Evolutionary conservation across 179 eudicot species (phyloP).

Genomic region (Pouteria campechiana): DNA sequence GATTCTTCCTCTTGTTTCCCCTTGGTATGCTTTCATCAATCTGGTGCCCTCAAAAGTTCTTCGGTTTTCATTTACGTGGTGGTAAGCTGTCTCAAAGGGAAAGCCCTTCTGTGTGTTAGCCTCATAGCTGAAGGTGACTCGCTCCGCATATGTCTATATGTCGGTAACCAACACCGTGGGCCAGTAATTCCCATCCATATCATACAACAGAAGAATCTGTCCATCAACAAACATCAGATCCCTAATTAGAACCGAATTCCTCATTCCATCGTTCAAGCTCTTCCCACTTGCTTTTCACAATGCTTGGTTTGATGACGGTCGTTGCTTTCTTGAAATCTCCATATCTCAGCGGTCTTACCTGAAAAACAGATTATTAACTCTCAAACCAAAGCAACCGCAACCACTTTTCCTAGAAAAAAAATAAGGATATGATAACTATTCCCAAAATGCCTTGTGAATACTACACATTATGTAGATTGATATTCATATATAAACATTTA

Average conservation of each 20-base stretch:
- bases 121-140: no score
- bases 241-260: constrained; percentile 72
- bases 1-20: no score
- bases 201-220: neutral
- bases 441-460: no score
- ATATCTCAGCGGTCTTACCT: constrained; percentile 68
- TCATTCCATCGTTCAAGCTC: constrained; percentile 88
- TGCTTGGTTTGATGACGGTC: constrained; percentile 81
- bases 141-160: no score
- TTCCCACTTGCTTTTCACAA: constrained; percentile 80
- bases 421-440: neutral
- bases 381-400: neutral
- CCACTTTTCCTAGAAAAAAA: neutral
- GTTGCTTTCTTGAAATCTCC: constrained; percentile 73
- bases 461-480: no score
- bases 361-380: constrained; percentile 4
- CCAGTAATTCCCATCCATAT: neutral
- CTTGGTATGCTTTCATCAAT: no score
- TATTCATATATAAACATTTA: no score
- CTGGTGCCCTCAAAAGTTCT: no score
- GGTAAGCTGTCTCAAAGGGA: no score
- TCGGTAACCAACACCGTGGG: no score
- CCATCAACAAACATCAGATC: neutral
- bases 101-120: no score
- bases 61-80: no score